Evolutionary conservation across 495 filamentous ascomycete species (phyloP).

Genomic region (Cercophora samala): DNA sequence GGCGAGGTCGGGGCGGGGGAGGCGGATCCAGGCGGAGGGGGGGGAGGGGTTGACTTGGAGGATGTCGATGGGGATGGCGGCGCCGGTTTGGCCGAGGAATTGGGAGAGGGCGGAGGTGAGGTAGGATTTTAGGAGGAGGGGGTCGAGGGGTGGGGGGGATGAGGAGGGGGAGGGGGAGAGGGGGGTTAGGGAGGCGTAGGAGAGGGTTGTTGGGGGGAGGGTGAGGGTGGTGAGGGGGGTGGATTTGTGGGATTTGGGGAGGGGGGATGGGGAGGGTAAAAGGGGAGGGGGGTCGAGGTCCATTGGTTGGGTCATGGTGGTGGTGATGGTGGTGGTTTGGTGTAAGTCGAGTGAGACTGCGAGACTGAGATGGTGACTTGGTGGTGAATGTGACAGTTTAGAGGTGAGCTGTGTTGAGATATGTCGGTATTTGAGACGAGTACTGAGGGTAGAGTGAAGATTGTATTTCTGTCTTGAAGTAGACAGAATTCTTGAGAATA

Average conservation of each 20-base stretch:
- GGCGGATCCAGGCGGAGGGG: conserved; percentile 58
- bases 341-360: neutral
- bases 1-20: conserved; percentile 64
- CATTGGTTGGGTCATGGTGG: conserved; percentile 14
- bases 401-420: no score
- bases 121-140: conserved; percentile 32
- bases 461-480: conserved; percentile 50
- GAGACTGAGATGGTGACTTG: conserved; percentile 1
- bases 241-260: conserved; percentile 25
- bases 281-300: conserved; percentile 18
- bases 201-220: conserved; percentile 35
- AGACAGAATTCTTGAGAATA: conserved; percentile 46
- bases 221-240: conserved; percentile 37
- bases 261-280: conserved; percentile 1
- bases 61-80: conserved; percentile 75
- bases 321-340: conserved; percentile 4
- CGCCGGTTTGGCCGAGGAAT: conserved; percentile 72
- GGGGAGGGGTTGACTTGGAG: conserved; percentile 58
- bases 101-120: conserved; percentile 70
- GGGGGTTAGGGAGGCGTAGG: conserved; percentile 44
- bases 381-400: no score
- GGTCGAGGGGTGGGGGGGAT: conserved; percentile 8
- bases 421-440: no score
- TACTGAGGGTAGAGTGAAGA: no score
- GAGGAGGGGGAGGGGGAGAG: conserved; percentile 16